Percentiles rank a stretch among this genome's conserved stretches.
Conservation (phyloP, 2,329 filamentous ascomycete genomes). For the Paecilomyces sp. region DNA sequence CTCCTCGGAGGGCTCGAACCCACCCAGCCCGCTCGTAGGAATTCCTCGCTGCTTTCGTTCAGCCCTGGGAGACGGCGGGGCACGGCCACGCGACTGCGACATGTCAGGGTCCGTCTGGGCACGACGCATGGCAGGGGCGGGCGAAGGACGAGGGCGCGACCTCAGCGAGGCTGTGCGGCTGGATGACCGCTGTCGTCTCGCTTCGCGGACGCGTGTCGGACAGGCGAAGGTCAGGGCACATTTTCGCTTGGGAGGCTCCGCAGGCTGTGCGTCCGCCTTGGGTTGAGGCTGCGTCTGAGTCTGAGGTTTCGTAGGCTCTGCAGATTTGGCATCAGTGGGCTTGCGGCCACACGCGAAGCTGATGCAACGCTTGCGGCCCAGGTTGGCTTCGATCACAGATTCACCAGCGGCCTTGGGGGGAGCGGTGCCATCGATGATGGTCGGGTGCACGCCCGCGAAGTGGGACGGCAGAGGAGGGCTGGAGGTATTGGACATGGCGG, state of each 20-base stretch:
- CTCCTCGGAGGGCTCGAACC: constrained; percentile 35
- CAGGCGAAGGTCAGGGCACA: constrained; percentile 42
- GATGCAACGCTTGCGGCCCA: constrained; percentile 79
- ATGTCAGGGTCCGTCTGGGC: constrained; percentile 13
- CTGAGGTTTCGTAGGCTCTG: constrained; percentile 65
- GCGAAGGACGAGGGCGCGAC: constrained; percentile 30
- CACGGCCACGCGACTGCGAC: background rate
- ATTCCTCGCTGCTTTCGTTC: constrained; percentile 18
- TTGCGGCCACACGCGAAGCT: constrained; percentile 80
- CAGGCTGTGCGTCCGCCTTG: constrained; percentile 47
- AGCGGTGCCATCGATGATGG: constrained; percentile 6
- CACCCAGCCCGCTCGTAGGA: constrained; percentile 28
- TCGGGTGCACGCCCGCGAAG: constrained; percentile 18
- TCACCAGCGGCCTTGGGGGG: constrained; percentile 33
- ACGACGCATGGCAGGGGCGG: constrained; percentile 27
- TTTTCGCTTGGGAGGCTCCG: constrained; percentile 34
- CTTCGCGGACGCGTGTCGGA: constrained; percentile 27
- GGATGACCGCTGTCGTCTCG: constrained; percentile 19
- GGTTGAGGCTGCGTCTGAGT: constrained; percentile 79
- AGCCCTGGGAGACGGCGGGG: constrained; percentile 4
- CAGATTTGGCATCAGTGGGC: constrained; percentile 37
- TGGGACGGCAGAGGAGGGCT: constrained; percentile 67
- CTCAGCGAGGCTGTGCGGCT: constrained; percentile 15
- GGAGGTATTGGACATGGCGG: constrained; percentile 77
- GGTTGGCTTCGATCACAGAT: constrained; percentile 53